Base-by-base conservation (phyloP, 2,329 filamentous ascomycete genomes). In the Bipolaris sorokiniana region DNA sequence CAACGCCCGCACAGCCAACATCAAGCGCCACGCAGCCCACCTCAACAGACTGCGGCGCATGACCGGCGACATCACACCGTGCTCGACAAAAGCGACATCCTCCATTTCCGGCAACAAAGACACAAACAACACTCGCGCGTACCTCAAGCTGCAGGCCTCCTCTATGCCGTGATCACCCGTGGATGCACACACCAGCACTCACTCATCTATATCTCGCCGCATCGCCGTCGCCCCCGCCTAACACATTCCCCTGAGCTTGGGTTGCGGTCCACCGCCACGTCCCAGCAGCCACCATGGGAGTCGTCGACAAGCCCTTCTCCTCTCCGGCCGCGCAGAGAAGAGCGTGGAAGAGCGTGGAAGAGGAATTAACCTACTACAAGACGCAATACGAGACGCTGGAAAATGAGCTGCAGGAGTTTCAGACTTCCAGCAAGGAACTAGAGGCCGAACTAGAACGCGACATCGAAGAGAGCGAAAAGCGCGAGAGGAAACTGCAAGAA, bases 381-480 rank as follows among this genome's bases (percentile, higher is more conserved):
- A 80, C 87, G 51, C 94, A 98, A 77, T 98, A 98, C 80, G 92
- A 96, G 79, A 88, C 92, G 74, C 85, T 99, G 36, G 95, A 97
- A 78, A 83, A 88, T 51, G 95, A 99, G 77, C 86, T 99, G 59
- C 86, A 90, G 61, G 95, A 99, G 71, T 99, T 99, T 76, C 91
- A 97, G 73, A 85, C 91, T 56, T 97, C 92, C 52, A 97, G 93
- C 77, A 90, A 92, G 76, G 95, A 98, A 77, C 84, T 99, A 28
- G 95, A 99, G 78, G 87, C 90, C 46, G 95, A 98, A 78, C 83
- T 99, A 51, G 95, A 99, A 78, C 96, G 93, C 81, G 95, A 99
- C 76, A 89, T 99, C 55, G 94, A 98, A 70, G 90, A 91, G 42
- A 93, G 93, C 42, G 95, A 99, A 82, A 96, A 96, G 81, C 87